Evolutionary conservation across 176 grass and related monocot genomes (phyloP), one percentile per base, ranked within the genome.

Genomic region (Ensete glaucum): DNA sequence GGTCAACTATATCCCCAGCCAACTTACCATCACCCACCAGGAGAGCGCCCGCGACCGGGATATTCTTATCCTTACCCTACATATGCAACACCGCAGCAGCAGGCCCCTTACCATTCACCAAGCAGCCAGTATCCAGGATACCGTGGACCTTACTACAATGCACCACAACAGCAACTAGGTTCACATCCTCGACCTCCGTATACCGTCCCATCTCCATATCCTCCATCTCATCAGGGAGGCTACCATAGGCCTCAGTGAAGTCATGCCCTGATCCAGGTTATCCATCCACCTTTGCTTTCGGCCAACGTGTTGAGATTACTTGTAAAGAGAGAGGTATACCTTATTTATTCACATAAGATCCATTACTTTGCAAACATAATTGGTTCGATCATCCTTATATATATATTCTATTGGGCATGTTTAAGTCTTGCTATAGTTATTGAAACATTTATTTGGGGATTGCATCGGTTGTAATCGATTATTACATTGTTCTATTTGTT

Each of bases 211-310:
- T 82, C 85, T 12, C 64, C 67, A 73, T 91, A 89, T 50, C 85
- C 81, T 72, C 84, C 88, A 79, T 76, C 84, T 34, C 77, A 85
- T 59, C 88, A 89, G 76, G 87, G 52, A 77, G 81, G 73, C 81
- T 99, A 99, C 72, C 94, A 94, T 76, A 85, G 91, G 74, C 84
- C 91, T 50, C 85, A 90, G 76, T 96, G 73, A 90, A 56, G 80
- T 62, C 25, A 62, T 3, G 73, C 71, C 2, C 51, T 69, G 67
- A 50, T 48, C 34, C 34, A n/a, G 67, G 10, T 51, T 70, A 21
- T 23, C 43, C 34, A 24, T 70, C 43, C 34, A 70, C 9, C 64
- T 15, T 34, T 1, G 16, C 34, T 67, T 67, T 67, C 24, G 6
- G 3, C 34, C 34, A 6, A 43, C 4, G 4, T 43, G 34, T 43